These are phyloP conservation scores for Nothophaeocryptopus gaeumannii DNA, from an alignment of 2,329 filamentous ascomycete genomes.

Conservation along the genomic window DNA sequence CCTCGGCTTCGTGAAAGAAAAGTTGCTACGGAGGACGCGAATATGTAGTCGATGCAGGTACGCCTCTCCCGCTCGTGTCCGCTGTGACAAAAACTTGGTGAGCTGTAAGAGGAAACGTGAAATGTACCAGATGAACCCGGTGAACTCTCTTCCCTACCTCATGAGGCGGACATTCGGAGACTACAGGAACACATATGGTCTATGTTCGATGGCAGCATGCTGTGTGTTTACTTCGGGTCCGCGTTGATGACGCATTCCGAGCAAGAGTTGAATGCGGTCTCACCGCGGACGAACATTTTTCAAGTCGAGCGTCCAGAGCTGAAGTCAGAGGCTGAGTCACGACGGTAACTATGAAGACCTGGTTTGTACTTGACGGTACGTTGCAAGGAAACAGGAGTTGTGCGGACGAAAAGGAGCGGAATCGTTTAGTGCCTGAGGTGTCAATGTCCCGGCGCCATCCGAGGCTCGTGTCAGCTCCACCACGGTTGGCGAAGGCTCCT, in stretches of 20 bases:
- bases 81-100: background rate
- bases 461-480: too few relatives aligned
- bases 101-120: background rate
- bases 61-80: background rate
- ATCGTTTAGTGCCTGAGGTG: too few relatives aligned
- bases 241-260: background rate
- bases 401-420: too few relatives aligned
- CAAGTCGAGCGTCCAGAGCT: background rate
- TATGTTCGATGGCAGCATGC: background rate
- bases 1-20: background rate
- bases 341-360: too few relatives aligned
- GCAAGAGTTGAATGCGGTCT: background rate
- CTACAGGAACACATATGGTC: background rate
- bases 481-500: too few relatives aligned
- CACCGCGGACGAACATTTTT: background rate
- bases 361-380: too few relatives aligned
- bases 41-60: background rate
- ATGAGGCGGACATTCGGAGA: background rate
- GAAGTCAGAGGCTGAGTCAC: too few relatives aligned
- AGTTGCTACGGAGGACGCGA: background rate
- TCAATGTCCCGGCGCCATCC: too few relatives aligned
- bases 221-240: background rate
- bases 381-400: too few relatives aligned
- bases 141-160: background rate
- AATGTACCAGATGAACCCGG: background rate